Percentiles rank a stretch among this genome's conserved stretches.
phyloP scores from a whole-genome alignment of 108 stramenopile species.

The Schizochytrium sp. region DNA sequence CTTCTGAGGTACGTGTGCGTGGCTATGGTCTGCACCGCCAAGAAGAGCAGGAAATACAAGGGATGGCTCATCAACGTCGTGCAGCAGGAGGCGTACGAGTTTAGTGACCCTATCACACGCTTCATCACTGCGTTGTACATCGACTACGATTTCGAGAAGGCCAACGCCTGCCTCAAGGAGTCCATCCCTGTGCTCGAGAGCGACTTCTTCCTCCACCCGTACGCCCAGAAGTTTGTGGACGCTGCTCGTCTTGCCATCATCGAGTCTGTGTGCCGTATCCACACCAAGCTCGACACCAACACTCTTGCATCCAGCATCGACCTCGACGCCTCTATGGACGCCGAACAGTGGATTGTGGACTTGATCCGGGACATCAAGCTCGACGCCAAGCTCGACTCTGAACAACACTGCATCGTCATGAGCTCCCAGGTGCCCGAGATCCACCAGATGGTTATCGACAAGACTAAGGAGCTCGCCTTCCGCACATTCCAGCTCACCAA shows the following conservation, averaged over 20 bases:
- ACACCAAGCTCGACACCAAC: slow-evolving; percentile 95
- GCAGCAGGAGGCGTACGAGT: slow-evolving; percentile 85
- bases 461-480: slow-evolving; percentile 91
- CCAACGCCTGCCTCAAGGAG: slow-evolving; percentile 87
- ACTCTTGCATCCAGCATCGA: slow-evolving; percentile 93
- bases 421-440: slow-evolving; percentile 82
- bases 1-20: slow-evolving; percentile 95
- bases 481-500: slow-evolving; percentile 65
- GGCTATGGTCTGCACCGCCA: slow-evolving; percentile 93
- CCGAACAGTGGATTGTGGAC: slow-evolving; percentile 98
- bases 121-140: slow-evolving; percentile 95
- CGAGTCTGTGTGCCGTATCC: slow-evolving; percentile 99
- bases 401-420: slow-evolving; percentile 94
- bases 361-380: slow-evolving; percentile 91
- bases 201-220: slow-evolving; percentile 97
- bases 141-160: slow-evolving; percentile 97
- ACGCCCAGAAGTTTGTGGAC: slow-evolving; percentile 88
- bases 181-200: slow-evolving; percentile 86
- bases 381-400: slow-evolving; percentile 96
- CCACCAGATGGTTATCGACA: slow-evolving; percentile 94
- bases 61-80: slow-evolving; percentile 90
- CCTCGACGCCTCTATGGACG: slow-evolving; percentile 87
- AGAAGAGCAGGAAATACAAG: slow-evolving; percentile 85
- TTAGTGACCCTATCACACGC: slow-evolving; percentile 95
- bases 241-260: slow-evolving; percentile 97